phyloP scores from a whole-genome alignment of 805 yeast species.

The Pichia manshurica region DNA sequence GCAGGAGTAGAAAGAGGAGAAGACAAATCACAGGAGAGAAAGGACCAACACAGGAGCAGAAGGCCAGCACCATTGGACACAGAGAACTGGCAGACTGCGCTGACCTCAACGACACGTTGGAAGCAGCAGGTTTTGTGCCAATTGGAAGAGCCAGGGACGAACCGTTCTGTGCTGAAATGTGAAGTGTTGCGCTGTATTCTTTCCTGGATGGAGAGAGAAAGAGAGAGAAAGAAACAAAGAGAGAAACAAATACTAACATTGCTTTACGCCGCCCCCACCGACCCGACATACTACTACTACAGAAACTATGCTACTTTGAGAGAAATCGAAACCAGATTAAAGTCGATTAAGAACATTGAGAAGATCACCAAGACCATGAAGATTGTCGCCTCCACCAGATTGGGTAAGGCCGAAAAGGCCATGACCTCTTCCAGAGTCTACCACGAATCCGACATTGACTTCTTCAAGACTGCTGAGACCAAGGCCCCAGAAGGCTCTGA shows the following conservation, averaged over 20 bases:
- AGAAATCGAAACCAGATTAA: slow-evolving; percentile 96
- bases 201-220: too few relatives aligned
- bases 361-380: slow-evolving; percentile 99
- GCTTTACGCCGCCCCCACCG: not conserved
- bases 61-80: too few relatives aligned
- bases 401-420: slow-evolving; percentile 92
- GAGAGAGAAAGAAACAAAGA: too few relatives aligned
- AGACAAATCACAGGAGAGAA: not conserved
- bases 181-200: too few relatives aligned
- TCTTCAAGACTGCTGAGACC: slow-evolving; percentile 79
- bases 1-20: not conserved
- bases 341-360: slow-evolving; percentile 97
- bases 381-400: slow-evolving; percentile 97
- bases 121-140: too few relatives aligned
- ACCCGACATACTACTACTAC: slow-evolving; percentile 12
- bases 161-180: too few relatives aligned
- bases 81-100: too few relatives aligned
- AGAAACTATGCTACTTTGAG: slow-evolving; percentile 97
- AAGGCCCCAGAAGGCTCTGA: slow-evolving; percentile 39
- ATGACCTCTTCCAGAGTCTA: slow-evolving; percentile 83
- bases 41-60: too few relatives aligned
- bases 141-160: too few relatives aligned
- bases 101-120: too few relatives aligned
- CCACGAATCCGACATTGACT: slow-evolving; percentile 72
- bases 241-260: not conserved